Evolutionary conservation across 331 rosid genomes (phyloP).

Genomic region (Pyracantha coccinea): DNA sequence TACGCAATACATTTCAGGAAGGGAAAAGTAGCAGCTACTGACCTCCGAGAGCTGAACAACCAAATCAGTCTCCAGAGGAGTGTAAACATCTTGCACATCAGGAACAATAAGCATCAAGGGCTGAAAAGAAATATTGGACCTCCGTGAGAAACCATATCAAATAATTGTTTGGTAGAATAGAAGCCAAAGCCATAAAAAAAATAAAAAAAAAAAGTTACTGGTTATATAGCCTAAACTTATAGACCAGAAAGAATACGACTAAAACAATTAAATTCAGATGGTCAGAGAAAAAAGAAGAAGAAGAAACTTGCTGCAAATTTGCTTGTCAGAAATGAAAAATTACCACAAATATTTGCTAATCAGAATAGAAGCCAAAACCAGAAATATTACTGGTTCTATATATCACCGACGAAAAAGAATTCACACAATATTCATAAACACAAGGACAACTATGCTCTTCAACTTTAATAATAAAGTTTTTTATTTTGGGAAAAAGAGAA

Average conservation of each 20-base stretch:
- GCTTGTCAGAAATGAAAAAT: too few relatives aligned
- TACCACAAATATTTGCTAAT: too few relatives aligned
- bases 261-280: not conserved
- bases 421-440: not conserved
- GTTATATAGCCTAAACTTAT: not conserved
- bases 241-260: not conserved
- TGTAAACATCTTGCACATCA: slow-evolving; percentile 93
- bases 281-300: not conserved
- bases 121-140: slow-evolving; percentile 38
- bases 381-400: too few relatives aligned
- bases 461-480: not conserved
- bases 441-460: not conserved
- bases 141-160: not conserved
- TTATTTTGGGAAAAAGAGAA: not conserved
- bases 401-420: not conserved
- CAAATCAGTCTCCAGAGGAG: slow-evolving; percentile 89
- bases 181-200: not conserved
- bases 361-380: too few relatives aligned
- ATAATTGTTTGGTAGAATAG: not conserved
- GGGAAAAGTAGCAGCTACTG: slow-evolving; percentile 7
- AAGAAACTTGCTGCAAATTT: too few relatives aligned
- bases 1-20: not conserved
- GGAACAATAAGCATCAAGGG: slow-evolving; percentile 97
- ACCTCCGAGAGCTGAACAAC: slow-evolving; percentile 92
- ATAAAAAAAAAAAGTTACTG: not conserved